These are phyloP conservation scores for Metschnikowia anglica DNA, from an alignment of 805 yeast species.

Conservation along the genomic window DNA sequence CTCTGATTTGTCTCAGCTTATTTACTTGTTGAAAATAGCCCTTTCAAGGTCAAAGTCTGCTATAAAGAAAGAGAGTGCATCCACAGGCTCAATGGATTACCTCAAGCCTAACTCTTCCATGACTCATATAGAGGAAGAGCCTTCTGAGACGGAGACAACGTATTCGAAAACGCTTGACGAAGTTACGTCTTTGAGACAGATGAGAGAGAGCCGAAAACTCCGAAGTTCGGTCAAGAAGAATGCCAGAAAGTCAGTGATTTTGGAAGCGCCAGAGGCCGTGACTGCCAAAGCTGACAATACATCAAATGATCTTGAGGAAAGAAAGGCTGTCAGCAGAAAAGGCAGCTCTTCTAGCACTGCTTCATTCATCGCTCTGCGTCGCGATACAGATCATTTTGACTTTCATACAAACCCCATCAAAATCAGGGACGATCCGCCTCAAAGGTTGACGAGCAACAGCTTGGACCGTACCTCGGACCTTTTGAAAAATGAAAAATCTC, in stretches of 20 bases:
- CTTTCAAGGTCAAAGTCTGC: constrained; percentile 68
- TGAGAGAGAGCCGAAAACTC: not conserved
- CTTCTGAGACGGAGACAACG: constrained; percentile 39
- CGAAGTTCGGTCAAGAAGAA: constrained; percentile 49
- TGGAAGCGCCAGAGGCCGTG: constrained; percentile 61
- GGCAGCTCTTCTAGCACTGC: constrained; percentile 28
- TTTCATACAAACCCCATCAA: constrained; percentile 27
- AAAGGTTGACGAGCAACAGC: constrained; percentile 30
- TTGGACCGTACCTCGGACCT: constrained; percentile 67
- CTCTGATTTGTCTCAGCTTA: constrained; percentile 68
- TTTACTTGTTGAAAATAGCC: constrained; percentile 80
- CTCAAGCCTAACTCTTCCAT: constrained; percentile 13
- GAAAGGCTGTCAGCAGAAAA: constrained; percentile 18
- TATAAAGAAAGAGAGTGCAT: constrained; percentile 36
- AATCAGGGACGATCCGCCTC: constrained; percentile 39
- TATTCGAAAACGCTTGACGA: constrained; percentile 72
- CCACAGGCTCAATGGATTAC: constrained; percentile 1
- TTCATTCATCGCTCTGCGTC: constrained; percentile 26
- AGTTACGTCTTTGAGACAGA: constrained; percentile 23
- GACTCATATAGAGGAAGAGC: constrained; percentile 21
- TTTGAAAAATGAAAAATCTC: constrained; percentile 74
- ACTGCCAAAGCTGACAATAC: constrained; percentile 32
- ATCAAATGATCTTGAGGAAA: constrained; percentile 22
- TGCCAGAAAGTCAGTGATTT: constrained; percentile 63
- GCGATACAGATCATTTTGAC: constrained; percentile 29